These are phyloP conservation scores for Sphaceloma murrayae DNA, from an alignment of 2,329 filamentous ascomycete genomes.

Conservation along the genomic window DNA sequence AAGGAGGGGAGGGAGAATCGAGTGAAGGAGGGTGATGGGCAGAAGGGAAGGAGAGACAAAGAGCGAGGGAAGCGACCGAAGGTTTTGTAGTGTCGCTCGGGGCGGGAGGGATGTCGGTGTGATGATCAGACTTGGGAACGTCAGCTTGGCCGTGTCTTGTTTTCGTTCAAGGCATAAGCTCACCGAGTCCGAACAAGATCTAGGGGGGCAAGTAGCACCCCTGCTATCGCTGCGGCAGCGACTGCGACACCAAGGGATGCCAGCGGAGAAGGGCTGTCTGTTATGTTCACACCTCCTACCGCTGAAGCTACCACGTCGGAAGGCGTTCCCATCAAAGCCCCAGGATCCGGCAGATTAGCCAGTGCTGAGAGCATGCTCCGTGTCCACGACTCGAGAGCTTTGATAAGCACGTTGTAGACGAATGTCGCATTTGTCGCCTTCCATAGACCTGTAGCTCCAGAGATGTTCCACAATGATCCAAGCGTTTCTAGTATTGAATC, in stretches of 20 bases:
- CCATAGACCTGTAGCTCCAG: conserved; percentile 87
- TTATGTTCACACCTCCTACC: conserved; percentile 62
- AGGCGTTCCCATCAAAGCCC: conserved; percentile 46
- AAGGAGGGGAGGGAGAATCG: conserved; percentile 72
- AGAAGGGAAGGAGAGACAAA: conserved; percentile 57
- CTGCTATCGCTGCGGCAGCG: conserved; percentile 58
- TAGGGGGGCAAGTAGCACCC: conserved; percentile 72
- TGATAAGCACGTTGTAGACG: conserved; percentile 76
- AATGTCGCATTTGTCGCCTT: conserved; percentile 89
- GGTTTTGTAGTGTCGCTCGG: conserved; percentile 65
- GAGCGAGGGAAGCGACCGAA: conserved; percentile 65
- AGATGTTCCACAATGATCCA: conserved; percentile 77
- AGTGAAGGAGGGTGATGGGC: conserved; percentile 78
- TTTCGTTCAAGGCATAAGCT: conserved; percentile 2
- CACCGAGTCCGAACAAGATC: conserved; percentile 75
- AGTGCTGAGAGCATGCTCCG: conserved; percentile 83
- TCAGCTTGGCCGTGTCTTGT: conserved; percentile 19
- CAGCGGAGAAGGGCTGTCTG: conserved; percentile 74
- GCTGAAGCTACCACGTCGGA: conserved; percentile 32
- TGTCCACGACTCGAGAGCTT: conserved; percentile 84
- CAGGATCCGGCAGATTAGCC: conserved; percentile 78
- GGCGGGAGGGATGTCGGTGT: conserved; percentile 62
- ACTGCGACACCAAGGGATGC: conserved; percentile 66
- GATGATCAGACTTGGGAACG: conserved; percentile 58
- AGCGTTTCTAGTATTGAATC: conserved; percentile 82